Evolutionary conservation across 2,329 filamentous ascomycete species (phyloP).

Genomic region (Metarhizium album): DNA sequence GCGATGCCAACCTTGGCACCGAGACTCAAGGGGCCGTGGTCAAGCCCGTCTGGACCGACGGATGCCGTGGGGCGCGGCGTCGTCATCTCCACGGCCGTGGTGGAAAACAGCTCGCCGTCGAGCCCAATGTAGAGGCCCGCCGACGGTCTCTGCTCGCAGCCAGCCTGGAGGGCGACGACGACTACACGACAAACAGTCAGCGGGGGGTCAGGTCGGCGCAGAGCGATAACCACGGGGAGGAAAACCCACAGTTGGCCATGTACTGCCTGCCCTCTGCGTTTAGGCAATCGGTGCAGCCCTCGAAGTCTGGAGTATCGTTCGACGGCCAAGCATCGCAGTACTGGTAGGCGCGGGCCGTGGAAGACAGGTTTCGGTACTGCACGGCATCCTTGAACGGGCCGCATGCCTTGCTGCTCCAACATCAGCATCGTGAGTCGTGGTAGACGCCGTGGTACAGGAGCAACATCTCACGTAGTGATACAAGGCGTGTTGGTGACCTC

Average conservation of each 20-base stretch:
- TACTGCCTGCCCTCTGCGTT: constrained; percentile 24
- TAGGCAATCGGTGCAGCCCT: constrained; percentile 38
- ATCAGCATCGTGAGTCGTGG: constrained; percentile 14
- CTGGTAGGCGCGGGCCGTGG: constrained; percentile 33
- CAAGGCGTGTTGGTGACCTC: constrained; percentile 34
- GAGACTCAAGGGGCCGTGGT: constrained; percentile 35
- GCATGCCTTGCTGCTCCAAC: constrained; percentile 37
- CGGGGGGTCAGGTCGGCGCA: neutral
- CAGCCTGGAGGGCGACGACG: constrained; percentile 41
- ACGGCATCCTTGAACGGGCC: constrained; percentile 35
- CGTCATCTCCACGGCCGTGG: constrained; percentile 36
- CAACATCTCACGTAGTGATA: constrained; percentile 34
- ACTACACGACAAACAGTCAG: constrained; percentile 22
- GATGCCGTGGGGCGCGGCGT: constrained; percentile 31
- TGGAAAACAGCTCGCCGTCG: constrained; percentile 42
- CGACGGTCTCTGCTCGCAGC: constrained; percentile 40
- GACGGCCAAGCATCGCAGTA: constrained; percentile 43
- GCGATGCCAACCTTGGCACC: constrained; percentile 49
- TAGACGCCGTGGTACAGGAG: neutral
- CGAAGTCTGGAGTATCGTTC: constrained; percentile 23
- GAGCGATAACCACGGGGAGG: no score
- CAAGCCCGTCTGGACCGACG: constrained; percentile 28
- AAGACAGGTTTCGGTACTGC: constrained; percentile 37
- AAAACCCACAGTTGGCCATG: constrained; percentile 41
- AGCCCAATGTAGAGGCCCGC: constrained; percentile 37